Conservation (phyloP, 805 yeast species). For the Ogataea sp. region DNA sequence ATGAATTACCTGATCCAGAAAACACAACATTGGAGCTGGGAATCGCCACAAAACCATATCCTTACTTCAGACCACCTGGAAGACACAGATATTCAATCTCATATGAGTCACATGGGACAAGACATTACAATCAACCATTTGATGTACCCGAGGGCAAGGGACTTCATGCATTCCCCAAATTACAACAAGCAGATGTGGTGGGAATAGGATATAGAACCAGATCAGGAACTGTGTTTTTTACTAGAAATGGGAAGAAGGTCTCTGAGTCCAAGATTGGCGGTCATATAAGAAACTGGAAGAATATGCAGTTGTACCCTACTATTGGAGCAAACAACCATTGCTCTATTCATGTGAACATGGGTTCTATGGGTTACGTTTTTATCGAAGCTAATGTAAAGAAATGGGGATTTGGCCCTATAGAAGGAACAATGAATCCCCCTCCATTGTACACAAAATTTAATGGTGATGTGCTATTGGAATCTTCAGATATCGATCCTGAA, state of each 20-base stretch:
- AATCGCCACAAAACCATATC: slow-evolving; percentile 80
- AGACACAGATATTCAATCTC: slow-evolving; percentile 76
- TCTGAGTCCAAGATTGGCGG: slow-evolving; percentile 78
- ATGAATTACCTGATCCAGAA: slow-evolving; percentile 53
- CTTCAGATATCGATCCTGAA: slow-evolving; percentile 44
- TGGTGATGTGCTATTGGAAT: slow-evolving; percentile 69
- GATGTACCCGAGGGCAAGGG: slow-evolving; percentile 30
- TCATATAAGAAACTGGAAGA: slow-evolving; percentile 63
- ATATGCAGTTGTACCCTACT: slow-evolving; percentile 73
- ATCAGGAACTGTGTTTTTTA: slow-evolving; percentile 83
- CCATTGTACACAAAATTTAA: slow-evolving; percentile 82
- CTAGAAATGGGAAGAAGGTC: slow-evolving; percentile 87
- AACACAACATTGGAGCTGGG: slow-evolving; percentile 65
- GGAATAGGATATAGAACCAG: slow-evolving; percentile 86
- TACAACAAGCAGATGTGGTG: slow-evolving; percentile 80
- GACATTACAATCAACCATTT: slow-evolving; percentile 78
- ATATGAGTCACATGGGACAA: slow-evolving; percentile 80
- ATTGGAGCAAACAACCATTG: slow-evolving; percentile 82
- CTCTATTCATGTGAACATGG: slow-evolving; percentile 83
- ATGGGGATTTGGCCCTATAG: slow-evolving; percentile 92
- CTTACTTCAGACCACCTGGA: slow-evolving; percentile 90
- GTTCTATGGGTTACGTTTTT: slow-evolving; percentile 82
- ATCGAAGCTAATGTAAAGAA: slow-evolving; percentile 90
- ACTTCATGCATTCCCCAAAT: slow-evolving; percentile 44
- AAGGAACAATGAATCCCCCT: slow-evolving; percentile 86